Conservation (phyloP, 805 yeast species). For the Suhomyces faveliae region DNA sequence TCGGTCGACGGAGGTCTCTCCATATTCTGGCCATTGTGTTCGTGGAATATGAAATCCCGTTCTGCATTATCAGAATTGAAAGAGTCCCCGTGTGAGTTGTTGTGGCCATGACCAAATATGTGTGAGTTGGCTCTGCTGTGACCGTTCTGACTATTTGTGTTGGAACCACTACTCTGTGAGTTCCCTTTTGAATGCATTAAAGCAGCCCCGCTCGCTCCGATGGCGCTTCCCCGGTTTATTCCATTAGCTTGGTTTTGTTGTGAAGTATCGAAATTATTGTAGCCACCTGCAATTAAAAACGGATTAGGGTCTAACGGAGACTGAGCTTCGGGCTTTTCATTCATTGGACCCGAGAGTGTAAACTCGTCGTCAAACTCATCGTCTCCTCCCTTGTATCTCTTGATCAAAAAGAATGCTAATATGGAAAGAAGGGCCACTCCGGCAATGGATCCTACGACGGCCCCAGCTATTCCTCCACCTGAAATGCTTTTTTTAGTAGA, state of each 20-base stretch:
- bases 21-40: not conserved
- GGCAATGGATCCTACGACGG: slow-evolving; percentile 40
- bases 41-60: slow-evolving; percentile 11
- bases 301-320: slow-evolving; percentile 20
- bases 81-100: slow-evolving; percentile 6
- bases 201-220: too few species aligned
- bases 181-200: slow-evolving; percentile 8
- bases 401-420: slow-evolving; percentile 15
- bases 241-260: slow-evolving; percentile 5
- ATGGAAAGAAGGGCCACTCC: slow-evolving; percentile 34
- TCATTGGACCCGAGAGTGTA: slow-evolving; percentile 27
- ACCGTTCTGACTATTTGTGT: slow-evolving; percentile 5
- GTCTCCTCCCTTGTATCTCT: slow-evolving; percentile 11
- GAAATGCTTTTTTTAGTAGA: slow-evolving; percentile 22
- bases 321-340: slow-evolving; percentile 15
- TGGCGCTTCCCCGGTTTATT: too few species aligned
- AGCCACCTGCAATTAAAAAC: slow-evolving; percentile 21
- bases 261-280: slow-evolving; percentile 14
- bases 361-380: slow-evolving; percentile 34
- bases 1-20: slow-evolving; percentile 20
- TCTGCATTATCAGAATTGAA: slow-evolving; percentile 8
- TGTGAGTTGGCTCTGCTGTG: slow-evolving; percentile 14
- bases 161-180: slow-evolving; percentile 7
- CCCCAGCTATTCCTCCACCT: slow-evolving; percentile 43
- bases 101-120: slow-evolving; percentile 5